Conservation (phyloP, 257 asterid genomes). For the Coffea eugenioides region DNA sequence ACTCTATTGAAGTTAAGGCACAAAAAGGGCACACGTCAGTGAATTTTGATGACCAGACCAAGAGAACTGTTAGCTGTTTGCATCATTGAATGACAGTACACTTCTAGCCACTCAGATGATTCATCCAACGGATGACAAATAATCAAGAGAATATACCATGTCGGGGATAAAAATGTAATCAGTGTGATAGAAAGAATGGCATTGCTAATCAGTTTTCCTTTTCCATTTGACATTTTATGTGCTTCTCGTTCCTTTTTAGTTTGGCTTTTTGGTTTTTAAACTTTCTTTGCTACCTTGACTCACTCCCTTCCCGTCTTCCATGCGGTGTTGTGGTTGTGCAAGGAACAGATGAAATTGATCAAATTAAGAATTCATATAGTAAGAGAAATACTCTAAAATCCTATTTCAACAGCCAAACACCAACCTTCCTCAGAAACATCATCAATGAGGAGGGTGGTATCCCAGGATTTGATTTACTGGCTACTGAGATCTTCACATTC, state of each 20-base stretch:
- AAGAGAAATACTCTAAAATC: constrained; percentile 3
- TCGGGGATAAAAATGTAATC: background rate
- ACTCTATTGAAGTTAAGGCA: background rate
- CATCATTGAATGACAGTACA: background rate
- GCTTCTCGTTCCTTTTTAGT: no score
- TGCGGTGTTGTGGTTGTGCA: no score
- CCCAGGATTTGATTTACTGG: constrained; percentile 85
- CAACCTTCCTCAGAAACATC: constrained; percentile 84
- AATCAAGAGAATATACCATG: background rate
- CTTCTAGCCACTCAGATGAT: background rate
- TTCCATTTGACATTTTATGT: no score
- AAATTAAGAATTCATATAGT: constrained; percentile 9
- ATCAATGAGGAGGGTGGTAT: constrained; percentile 81
- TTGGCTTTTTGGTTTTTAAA: no score
- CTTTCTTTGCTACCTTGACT: no score
- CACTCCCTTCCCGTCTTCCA: no score
- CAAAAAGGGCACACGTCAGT: background rate
- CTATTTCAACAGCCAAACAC: constrained; percentile 20
- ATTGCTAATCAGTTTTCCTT: no score
- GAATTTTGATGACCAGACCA: background rate
- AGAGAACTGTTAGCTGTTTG: background rate
- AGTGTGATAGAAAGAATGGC: no score
- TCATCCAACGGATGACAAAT: background rate
- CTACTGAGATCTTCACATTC: constrained; percentile 30
- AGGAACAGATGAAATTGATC: no score